A percentile compares a stretch with the other conserved stretches of the same genome.
Conservation (phyloP, 2,329 filamentous ascomycete species). For the Stagonosporopsis tanaceti region DNA sequence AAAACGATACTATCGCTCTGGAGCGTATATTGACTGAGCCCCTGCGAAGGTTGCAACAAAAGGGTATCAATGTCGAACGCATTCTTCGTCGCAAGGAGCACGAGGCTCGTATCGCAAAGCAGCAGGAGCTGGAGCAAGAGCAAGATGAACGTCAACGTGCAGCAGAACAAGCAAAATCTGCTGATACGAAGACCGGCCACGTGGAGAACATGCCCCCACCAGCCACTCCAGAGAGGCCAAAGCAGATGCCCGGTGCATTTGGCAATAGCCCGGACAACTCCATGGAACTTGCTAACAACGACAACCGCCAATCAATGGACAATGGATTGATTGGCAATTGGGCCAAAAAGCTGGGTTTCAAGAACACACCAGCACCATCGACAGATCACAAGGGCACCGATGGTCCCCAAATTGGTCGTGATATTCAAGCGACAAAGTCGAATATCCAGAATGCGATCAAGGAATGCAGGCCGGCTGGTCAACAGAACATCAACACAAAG, state of each 20-base stretch:
- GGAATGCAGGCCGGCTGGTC: slow-evolving; percentile 46
- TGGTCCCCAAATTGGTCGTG: slow-evolving; percentile 45
- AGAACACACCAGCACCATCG: slow-evolving; percentile 32
- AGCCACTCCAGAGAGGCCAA: slow-evolving; percentile 39
- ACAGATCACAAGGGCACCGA: slow-evolving; percentile 31
- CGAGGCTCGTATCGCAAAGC: slow-evolving; percentile 86
- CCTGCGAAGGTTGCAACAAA: slow-evolving; percentile 79
- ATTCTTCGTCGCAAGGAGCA: slow-evolving; percentile 88
- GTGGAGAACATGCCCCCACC: slow-evolving; percentile 27
- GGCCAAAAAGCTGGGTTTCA: slow-evolving; percentile 49
- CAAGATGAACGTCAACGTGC: slow-evolving; percentile 64
- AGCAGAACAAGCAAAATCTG: slow-evolving; percentile 40
- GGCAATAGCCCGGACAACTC: slow-evolving; percentile 44
- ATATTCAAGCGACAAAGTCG: slow-evolving; percentile 45
- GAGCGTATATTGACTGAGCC: slow-evolving; percentile 90
- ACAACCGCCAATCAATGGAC: slow-evolving; percentile 30
- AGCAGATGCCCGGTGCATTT: slow-evolving; percentile 49
- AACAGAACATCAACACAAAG: slow-evolving; percentile 43
- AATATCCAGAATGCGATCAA: slow-evolving; percentile 50
- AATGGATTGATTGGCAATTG: slow-evolving; percentile 46
- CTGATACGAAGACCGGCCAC: slow-evolving; percentile 22
- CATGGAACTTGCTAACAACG: slow-evolving; percentile 38
- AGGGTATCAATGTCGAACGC: slow-evolving; percentile 95
- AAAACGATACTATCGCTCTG: slow-evolving; percentile 87
- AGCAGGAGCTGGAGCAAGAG: slow-evolving; percentile 75